Conservation (phyloP, 148 eudicot species). For the Heliamphora exappendiculata region DNA sequence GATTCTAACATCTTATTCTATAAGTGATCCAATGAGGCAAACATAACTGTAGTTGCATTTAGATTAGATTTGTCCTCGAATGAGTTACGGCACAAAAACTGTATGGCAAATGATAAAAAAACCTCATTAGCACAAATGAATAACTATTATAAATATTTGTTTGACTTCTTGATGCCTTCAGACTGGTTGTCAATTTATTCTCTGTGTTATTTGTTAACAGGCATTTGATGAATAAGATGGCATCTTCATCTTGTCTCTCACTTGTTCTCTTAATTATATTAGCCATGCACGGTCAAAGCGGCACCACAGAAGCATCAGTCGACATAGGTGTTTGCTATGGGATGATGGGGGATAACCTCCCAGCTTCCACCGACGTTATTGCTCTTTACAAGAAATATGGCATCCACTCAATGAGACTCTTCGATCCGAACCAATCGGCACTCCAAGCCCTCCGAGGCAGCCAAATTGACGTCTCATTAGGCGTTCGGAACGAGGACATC, state of each 20-base stretch:
- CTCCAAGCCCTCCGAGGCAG: constrained; percentile 49
- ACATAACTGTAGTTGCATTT: too few relatives aligned
- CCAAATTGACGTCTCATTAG: constrained; percentile 34
- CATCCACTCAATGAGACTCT: constrained; percentile 36
- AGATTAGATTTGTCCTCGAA: too few relatives aligned
- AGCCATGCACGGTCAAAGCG: not conserved
- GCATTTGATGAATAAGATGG: not conserved
- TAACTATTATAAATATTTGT: too few relatives aligned
- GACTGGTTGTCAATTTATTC: not conserved
- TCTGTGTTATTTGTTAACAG: not conserved
- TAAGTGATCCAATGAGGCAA: too few relatives aligned
- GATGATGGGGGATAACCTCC: constrained; percentile 41
- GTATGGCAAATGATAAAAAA: too few relatives aligned
- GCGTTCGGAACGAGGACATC: constrained; percentile 36
- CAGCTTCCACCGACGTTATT: constrained; percentile 30
- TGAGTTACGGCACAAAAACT: too few relatives aligned
- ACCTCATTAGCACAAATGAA: too few relatives aligned
- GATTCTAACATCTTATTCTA: too few relatives aligned
- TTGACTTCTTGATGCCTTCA: not conserved
- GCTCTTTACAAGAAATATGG: constrained; percentile 23
- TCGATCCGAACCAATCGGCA: constrained; percentile 36
- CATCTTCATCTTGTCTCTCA: not conserved
- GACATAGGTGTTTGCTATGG: constrained; percentile 46
- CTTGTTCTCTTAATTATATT: not conserved
- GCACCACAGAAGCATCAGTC: not conserved